Evolutionary conservation across 306 rosid species (phyloP), one percentile per base, ranked within the genome.

Genomic region (Gillenia trifoliata): DNA sequence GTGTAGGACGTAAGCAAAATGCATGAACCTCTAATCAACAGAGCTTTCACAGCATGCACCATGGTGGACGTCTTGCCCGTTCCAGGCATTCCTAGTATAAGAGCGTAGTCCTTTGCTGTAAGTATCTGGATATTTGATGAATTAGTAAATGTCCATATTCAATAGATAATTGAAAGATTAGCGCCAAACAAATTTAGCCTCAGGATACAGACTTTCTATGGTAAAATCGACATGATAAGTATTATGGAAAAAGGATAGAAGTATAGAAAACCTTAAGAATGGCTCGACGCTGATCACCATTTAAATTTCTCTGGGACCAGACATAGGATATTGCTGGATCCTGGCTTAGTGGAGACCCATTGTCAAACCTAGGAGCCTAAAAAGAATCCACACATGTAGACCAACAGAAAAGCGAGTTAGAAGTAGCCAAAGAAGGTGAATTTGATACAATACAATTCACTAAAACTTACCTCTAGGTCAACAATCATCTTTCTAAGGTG

Each of bases 71-170:
- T 93, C 91, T 93, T 93, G 79, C 98, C 98, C 1, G 97, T 93
- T 80, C 98, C 98, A 60, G 98, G 98, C 98, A 93, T 93, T 73
- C 98, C 98, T 64, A 93, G 90, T 78, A 93, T 93, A 68, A 93
- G 96, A 38, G 92, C 84, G 66, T 91, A 93, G 82, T 93, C 98
- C 87, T 88, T 91, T 70, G 96, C 92, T 26, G 89, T 77, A 75
- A 93, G 98, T 87, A 91, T 89, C 98, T 93, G 90, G 64, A 40
- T 19, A 66, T 43, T 56, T 65, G 12, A 28, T 66, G 64, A 72
- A 73, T 66, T 52, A 75, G 66, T 29, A 23, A 60, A 36, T 11
- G n/a, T 23, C 28, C 7, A 3, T n/a, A 16, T 4, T 55, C 77
- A 25, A 19, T 2, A 6, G 22, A 38, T 41, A 40, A 80, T 62